phyloP scores from a whole-genome alignment of 441 rosid genomes.

The Lepidium campestre region DNA sequence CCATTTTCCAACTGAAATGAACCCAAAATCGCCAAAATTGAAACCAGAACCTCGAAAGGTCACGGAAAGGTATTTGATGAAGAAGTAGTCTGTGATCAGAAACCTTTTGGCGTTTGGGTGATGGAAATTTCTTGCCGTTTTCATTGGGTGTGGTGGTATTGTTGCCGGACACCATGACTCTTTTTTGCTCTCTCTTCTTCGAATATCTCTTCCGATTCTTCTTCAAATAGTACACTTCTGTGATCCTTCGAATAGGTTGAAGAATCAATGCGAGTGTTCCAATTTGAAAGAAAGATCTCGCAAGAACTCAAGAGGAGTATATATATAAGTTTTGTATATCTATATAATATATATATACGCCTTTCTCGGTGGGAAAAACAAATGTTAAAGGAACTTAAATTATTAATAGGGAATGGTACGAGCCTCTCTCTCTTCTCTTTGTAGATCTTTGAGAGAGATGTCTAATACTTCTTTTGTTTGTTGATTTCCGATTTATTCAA shows the following conservation, averaged over 20 bases:
- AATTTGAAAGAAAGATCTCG: neutral
- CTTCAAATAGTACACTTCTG: neutral
- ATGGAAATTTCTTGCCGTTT: conserved; percentile 28
- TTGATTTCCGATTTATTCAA: too few species aligned
- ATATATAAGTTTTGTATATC: neutral
- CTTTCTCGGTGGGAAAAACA: conserved; percentile 11
- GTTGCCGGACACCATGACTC: conserved; percentile 52
- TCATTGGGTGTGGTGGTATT: neutral
- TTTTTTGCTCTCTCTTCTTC: neutral
- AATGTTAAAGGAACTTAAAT: too few species aligned
- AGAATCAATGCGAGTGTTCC: neutral
- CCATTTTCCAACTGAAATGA: conserved; percentile 55
- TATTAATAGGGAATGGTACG: too few species aligned
- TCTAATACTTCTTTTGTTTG: too few species aligned
- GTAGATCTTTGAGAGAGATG: too few species aligned
- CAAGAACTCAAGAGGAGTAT: neutral
- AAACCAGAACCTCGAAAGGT: neutral
- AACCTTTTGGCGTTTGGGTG: conserved; percentile 58
- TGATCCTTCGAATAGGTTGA: neutral
- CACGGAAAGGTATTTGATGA: neutral
- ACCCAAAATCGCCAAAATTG: conserved; percentile 7
- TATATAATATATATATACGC: neutral
- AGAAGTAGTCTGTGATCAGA: neutral
- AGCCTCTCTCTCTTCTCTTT: too few species aligned
- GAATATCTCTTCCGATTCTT: neutral